A percentile compares a stretch with the other conserved stretches of the same genome.
phyloP scores from a whole-genome alignment of 805 yeast species.

The Suhomyces tanzawaensis region DNA sequence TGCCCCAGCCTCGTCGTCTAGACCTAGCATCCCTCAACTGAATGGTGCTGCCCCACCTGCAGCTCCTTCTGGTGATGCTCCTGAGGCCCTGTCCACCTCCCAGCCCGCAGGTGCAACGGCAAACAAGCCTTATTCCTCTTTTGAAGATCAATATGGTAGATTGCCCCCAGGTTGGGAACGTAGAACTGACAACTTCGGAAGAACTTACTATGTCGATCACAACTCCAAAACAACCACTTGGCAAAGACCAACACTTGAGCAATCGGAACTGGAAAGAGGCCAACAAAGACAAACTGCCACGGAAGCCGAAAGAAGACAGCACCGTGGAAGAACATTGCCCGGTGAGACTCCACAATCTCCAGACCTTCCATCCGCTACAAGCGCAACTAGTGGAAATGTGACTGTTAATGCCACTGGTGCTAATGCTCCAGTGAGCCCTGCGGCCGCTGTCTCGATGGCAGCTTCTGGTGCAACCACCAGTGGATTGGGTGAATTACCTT shows the following conservation, averaged over 20 bases:
- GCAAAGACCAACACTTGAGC: conserved; percentile 90
- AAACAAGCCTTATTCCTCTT: conserved; percentile 78
- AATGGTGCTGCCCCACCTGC: conserved; percentile 10
- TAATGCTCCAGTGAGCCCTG: conserved; percentile 56
- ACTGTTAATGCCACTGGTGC: conserved; percentile 45
- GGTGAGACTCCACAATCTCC: conserved; percentile 47
- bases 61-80: conserved; percentile 14
- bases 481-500: conserved; percentile 94
- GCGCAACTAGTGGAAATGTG: conserved; percentile 45
- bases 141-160: conserved; percentile 95
- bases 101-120: conserved; percentile 13
- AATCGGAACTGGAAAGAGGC: conserved; percentile 67
- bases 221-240: conserved; percentile 98
- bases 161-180: conserved; percentile 99
- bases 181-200: conserved; percentile 93
- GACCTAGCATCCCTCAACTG: conserved; percentile 11
- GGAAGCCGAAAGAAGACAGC: conserved; percentile 88
- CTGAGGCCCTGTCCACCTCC: conserved; percentile 11
- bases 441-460: conserved; percentile 66
- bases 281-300: conserved; percentile 65
- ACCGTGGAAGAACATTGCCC: conserved; percentile 86
- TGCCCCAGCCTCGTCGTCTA: conserved; percentile 13
- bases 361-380: conserved; percentile 26
- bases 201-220: conserved; percentile 98
- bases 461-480: conserved; percentile 88